Base-by-base conservation (phyloP, 768 basidiomycete species). In the Lactifluus hygrophoroides region DNA sequence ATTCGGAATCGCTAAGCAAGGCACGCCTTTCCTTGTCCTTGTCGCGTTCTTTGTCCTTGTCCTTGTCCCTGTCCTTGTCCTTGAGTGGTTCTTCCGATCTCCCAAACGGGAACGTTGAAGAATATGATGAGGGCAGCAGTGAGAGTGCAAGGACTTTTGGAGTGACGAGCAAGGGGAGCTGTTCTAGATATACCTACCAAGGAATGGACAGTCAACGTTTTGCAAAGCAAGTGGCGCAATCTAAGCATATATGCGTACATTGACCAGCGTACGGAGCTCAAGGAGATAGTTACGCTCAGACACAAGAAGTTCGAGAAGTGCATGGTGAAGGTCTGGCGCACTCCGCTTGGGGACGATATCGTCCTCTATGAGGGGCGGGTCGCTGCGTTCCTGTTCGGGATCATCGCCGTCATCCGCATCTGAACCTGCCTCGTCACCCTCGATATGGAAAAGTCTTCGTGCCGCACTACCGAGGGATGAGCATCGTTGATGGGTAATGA, bases 241-340 rank as follows among this genome's bases (percentile, higher is more conserved):
- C 28, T n/a, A n/a, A 21, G 30, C 23, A 32, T 21, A 51, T 45
- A 56, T 42, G n/a, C 79, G 60, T 69, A 91, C 92, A 62, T 79
- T 77, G 56, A 92, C 87, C 44, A 98, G 77, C 9, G 80, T 80
- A 60, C 83, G 80, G 66, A 97, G 71, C 71, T 94, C 92, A 51
- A 77, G 69, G 9, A 93, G 77, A 69, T 97, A 98, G 7, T 83
- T 82, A 19, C 82, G 75, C 74, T 98, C 95, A 0, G 93, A 94
- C 57, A 81, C 76, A 25, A 97, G 77, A 40, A 98, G 75, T 72
- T 97, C 95, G 63, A 83, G 77, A 50, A 97, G 79, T 6, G 91
- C 88, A 66, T 96, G 86, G 62, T 80, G 85, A 55, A 70, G 66
- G 35, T 68, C 65, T 50, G 45, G 42, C 23, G 43, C 9, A 34